Base-by-base conservation (phyloP, 2,329 filamentous ascomycete species). In the Nigrospora sphaerica region DNA sequence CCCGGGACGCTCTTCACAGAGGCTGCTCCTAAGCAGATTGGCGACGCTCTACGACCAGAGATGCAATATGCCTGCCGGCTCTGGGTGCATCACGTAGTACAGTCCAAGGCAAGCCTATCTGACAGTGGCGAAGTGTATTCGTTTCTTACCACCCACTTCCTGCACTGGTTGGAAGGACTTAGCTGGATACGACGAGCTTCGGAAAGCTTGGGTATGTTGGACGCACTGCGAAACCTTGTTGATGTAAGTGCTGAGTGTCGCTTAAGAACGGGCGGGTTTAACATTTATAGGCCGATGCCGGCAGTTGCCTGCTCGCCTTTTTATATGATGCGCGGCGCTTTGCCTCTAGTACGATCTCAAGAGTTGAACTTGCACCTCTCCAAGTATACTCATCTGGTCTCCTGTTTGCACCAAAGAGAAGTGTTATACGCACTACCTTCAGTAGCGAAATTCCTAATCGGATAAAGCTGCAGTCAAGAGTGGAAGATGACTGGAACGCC, bases 351-450 rank as follows among this genome's bases (percentile, higher is more conserved):
- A 60, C 47, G 48, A 53, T 37, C 42, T 46, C 33, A 38, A 42
- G 57, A 33, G 60, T 66, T 42, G 46, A 62, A 44, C 33, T 49
- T 9, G 46, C 60, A 3, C 57, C 62, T 31, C 52, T 59, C n/a
- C 63, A 69, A 47, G 35, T 54, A 44, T 68, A 69, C 50, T 60
- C 44, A 44, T 64, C 53, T 41, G 61, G 45, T 23, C 59, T 55
- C 34, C 50, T 53, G 42, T 67, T 68, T 50, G 55, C 59, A 12
- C 65, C 62, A 39, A 23, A 47, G 11, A 42, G 46, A 3, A 63
- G 59, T 44, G 50, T 57, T 32, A 36, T 65, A 23, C 54, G 62
- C 32, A 47, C 36, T 16, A 40, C 14, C 12, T 59, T 55, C 36
- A 6, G 46, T 16, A 39, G 52, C 32, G 17, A 48, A 11, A 47